Base-by-base conservation (phyloP, 441 rosid species). In the Pelargonium cotyledonis region DNA sequence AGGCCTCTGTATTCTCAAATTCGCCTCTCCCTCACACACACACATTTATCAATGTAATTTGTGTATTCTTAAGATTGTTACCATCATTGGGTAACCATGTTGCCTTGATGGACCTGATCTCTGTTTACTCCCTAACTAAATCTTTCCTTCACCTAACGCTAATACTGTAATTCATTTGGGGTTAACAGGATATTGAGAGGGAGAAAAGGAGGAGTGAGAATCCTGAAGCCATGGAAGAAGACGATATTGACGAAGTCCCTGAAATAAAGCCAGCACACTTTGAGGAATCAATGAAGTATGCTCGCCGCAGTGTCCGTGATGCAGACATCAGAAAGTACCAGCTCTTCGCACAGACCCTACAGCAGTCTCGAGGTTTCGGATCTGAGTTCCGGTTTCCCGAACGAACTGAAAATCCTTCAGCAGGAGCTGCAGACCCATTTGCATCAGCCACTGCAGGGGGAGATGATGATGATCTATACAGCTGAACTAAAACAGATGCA, bases 391-490 rank as follows among this genome's bases (percentile, higher is more conserved):
- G 84, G 81, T 85, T 85, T 68, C 68, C 83, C 69, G 83, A 68
- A 21, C 66, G 79, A 47, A 23, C 81, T 16, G 83, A 80, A 58
- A 67, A 14, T 41, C 6, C 80, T 57, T 79, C 79, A 9, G 61
- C 80, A 0, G 77, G 75, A 68, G 76, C 78, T 14, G 75, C 83
- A 0, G 82, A 79, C 69, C 85, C 84, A 12, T 85, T 83, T 47
- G 73, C 83, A 38, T 73, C 86, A 6, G 73, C 81, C 11, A 64
- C 77, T 4, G 77, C 82, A 51, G 78, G 80, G 23, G 85, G 74
- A 1, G 86, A 81, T 29, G 88, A 82, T 63, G 88, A 83, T 72
- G 88, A 85, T 73, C 84, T 83, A 72, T 85, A 81, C 79, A 81
- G 77, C 70, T 82, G 64, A 71, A 63, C 71, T 61, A 0, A 21